These are phyloP conservation scores for Kazachstania sp. DNA, from an alignment of 1,139 yeast genomes.

Conservation along the genomic window DNA sequence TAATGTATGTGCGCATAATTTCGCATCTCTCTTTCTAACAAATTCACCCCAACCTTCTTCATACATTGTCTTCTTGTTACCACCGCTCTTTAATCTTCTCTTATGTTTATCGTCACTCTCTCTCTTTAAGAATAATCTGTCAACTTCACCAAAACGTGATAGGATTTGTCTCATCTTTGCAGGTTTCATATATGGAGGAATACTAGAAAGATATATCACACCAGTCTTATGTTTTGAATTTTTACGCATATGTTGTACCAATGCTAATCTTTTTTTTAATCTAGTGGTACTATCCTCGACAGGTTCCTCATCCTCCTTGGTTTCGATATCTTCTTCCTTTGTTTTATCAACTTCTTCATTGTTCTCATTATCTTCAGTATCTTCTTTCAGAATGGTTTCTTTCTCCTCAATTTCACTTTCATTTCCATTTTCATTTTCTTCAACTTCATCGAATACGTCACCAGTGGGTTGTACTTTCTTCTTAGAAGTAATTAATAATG, in stretches of 20 bases:
- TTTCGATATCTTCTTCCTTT: no score
- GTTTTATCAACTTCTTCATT: no score
- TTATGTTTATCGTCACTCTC: conserved; percentile 64
- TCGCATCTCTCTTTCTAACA: conserved; percentile 73
- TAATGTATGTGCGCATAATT: conserved; percentile 73
- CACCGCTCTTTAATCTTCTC: conserved; percentile 74
- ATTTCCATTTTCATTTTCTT: conserved; percentile 10
- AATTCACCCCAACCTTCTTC: conserved; percentile 99
- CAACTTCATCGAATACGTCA: conserved; percentile 11
- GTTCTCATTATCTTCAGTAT: no score
- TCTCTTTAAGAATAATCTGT: conserved; percentile 77
- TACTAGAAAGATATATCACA: conserved; percentile 77
- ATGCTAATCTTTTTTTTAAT: conserved; percentile 14
- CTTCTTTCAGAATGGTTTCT: conserved; percentile 1
- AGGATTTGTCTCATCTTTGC: conserved; percentile 76
- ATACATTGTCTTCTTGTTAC: conserved; percentile 82
- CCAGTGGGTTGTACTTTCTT: conserved; percentile 8
- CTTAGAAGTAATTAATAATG: conserved; percentile 19
- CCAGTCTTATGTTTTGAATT: conserved; percentile 66
- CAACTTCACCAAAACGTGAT: conserved; percentile 74
- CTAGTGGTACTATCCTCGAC: conserved; percentile 9
- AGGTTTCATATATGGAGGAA: conserved; percentile 98
- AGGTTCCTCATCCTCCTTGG: conserved; percentile 1
- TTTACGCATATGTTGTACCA: conserved; percentile 44
- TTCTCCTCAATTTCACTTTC: conserved; percentile 9